A percentile compares a stretch with the other conserved stretches of the same genome.
phyloP scores from a whole-genome alignment of 257 asterid species.

The Coffea eugenioides region DNA sequence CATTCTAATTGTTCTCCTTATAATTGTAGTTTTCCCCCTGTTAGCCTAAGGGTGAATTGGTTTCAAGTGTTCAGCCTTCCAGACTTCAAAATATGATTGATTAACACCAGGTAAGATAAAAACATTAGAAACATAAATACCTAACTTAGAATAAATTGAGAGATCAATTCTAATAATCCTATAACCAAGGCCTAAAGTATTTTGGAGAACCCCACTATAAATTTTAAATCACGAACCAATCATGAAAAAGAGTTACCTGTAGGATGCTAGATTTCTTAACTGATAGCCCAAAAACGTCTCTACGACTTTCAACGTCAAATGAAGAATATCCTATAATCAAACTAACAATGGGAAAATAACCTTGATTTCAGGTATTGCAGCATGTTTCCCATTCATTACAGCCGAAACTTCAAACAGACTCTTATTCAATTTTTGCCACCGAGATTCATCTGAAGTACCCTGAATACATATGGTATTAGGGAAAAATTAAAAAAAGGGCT shows the following conservation, averaged over 20 bases:
- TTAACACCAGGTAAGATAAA: no score
- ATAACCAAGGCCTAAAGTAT: not conserved
- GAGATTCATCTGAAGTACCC: slow-evolving; percentile 85
- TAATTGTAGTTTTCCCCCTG: not conserved
- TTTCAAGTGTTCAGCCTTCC: not conserved
- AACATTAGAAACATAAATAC: not conserved
- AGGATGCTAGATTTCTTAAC: not conserved
- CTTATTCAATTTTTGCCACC: slow-evolving; percentile 78
- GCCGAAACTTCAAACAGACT: slow-evolving; percentile 82
- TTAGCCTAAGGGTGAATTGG: not conserved
- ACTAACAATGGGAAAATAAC: slow-evolving; percentile 29
- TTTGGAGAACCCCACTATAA: not conserved
- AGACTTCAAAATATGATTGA: no score
- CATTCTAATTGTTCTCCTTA: not conserved
- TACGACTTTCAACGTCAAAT: not conserved
- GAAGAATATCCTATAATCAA: not conserved
- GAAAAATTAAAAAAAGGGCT: not conserved
- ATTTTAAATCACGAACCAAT: not conserved
- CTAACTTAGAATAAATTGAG: not conserved
- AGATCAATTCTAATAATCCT: not conserved
- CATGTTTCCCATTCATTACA: slow-evolving; percentile 78
- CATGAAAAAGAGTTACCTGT: not conserved
- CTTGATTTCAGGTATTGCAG: slow-evolving; percentile 62
- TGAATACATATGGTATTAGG: slow-evolving; percentile 24
- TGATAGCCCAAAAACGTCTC: not conserved